Evolutionary conservation across 2,329 filamentous ascomycete species (phyloP).

Genomic region (Aschersonia sp.): DNA sequence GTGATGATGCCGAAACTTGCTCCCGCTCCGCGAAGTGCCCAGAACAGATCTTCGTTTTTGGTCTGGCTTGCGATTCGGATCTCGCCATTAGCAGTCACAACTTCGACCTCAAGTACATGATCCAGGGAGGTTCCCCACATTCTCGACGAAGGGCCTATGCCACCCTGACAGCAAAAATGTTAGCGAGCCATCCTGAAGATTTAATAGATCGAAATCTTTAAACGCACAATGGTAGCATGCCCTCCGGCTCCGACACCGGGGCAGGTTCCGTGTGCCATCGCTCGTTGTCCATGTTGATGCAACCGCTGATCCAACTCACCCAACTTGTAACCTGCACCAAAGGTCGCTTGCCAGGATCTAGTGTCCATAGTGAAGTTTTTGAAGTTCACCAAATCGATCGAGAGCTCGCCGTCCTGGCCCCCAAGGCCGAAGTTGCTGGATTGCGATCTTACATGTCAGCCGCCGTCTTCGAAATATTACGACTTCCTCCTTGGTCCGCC

Average conservation of each 20-base stretch:
- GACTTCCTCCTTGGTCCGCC: too few species aligned
- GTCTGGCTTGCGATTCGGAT: constrained; percentile 30
- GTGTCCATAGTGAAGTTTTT: constrained; percentile 37
- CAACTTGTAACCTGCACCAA: constrained; percentile 38
- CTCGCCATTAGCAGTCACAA: constrained; percentile 40
- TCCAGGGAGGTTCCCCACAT: constrained; percentile 45
- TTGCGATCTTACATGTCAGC: too few species aligned
- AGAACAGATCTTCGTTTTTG: constrained; percentile 39
- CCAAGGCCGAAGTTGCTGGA: constrained; percentile 28
- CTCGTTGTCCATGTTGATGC: constrained; percentile 35
- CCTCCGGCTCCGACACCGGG: constrained; percentile 44
- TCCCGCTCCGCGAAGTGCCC: constrained; percentile 39
- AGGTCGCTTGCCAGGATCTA: constrained; percentile 35
- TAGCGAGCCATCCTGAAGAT: neutral
- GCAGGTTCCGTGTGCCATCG: constrained; percentile 44
- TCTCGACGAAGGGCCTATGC: constrained; percentile 40
- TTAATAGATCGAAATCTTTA: neutral
- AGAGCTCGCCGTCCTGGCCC: constrained; percentile 33
- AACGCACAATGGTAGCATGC: constrained; percentile 38
- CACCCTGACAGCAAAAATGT: constrained; percentile 24
- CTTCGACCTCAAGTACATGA: constrained; percentile 37
- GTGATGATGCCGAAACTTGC: constrained; percentile 42
- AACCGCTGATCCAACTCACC: constrained; percentile 34
- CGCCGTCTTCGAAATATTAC: too few species aligned
- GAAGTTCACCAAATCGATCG: constrained; percentile 39